These are phyloP conservation scores for Lipomyces spencermartinsiae DNA, from an alignment of 805 yeast species.

Conservation along the genomic window DNA sequence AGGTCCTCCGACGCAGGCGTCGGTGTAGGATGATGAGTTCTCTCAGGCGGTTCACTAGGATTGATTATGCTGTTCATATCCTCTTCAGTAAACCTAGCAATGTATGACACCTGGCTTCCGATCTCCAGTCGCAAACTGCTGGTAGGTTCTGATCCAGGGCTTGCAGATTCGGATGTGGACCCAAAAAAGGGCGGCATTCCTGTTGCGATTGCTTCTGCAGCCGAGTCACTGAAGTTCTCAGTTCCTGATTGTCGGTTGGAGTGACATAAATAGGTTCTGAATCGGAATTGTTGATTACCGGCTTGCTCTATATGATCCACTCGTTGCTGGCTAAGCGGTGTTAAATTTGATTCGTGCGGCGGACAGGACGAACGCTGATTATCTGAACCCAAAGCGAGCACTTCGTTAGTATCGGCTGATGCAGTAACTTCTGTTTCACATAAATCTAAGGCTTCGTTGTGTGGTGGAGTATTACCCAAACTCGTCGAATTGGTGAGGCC, in stretches of 20 bases:
- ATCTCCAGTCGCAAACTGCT: neutral
- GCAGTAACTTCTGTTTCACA: neutral
- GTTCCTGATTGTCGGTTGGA: neutral
- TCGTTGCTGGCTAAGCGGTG: neutral
- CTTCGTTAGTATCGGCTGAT: neutral
- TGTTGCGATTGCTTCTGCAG: neutral
- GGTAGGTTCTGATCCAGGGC: neutral
- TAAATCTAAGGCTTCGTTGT: neutral
- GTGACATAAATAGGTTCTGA: neutral
- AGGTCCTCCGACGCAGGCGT: neutral
- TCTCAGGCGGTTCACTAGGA: neutral
- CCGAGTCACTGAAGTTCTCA: neutral
- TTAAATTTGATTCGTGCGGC: neutral
- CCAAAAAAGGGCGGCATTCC: neutral
- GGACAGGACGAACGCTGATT: neutral
- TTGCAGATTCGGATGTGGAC: neutral
- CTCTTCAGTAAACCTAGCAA: conserved; percentile 2
- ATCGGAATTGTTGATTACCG: neutral
- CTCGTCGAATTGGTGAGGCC: neutral
- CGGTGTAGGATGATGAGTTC: neutral
- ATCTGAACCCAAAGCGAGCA: neutral
- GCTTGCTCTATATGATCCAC: neutral
- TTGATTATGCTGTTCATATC: conserved; percentile 7
- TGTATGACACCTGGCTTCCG: conserved; percentile 1
- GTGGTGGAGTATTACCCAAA: neutral